Evolutionary conservation across 257 asterid species (phyloP), one percentile per base, ranked within the genome.

Genomic region (Gynochthodes officinalis): DNA sequence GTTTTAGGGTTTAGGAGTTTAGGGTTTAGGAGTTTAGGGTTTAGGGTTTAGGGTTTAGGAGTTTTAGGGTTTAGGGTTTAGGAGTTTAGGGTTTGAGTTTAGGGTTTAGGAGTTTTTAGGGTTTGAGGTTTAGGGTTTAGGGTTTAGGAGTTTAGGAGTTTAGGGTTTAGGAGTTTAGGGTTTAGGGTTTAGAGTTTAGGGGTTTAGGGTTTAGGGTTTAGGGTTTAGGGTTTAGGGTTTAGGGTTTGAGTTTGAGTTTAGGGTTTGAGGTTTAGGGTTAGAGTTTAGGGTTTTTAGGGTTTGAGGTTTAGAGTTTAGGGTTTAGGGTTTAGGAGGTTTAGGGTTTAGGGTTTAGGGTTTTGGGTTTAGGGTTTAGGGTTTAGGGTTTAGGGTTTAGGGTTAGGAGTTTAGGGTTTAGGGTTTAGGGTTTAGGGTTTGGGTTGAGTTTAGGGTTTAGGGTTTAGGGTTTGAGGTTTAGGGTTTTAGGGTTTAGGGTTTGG

Each of bases 341-440:
- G 75, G 75, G 33, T 37, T 71, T 23, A 39, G 75, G 75, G 33
- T 58, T 71, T 13, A 57, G 75, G 60, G 33, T 71, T 55, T 44
- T 13, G 75, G 75, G 67, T 55, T 54, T 71, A 55, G 67, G 76
- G 55, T 72, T 72, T n/a, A 30, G 70, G 76, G 55, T 61, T 72
- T 58, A 40, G 75, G 75, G 75, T 71, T 71, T 58, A 40, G 75
- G 75, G 75, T 71, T 71, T 58, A 43, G 75, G 75, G 75, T 58
- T 71, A 40, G 28, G 75, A 68, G 75, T 71, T 71, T 57, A 44
- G 75, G 75, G 50, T 71, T 71, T 33, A 27, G 75, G 75, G 50
- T 71, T 71, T n/a, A 18, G 75, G 75, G 30, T 71, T 71, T 2
- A 14, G 69, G 75, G 30, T 59, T 44, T 7, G 50, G 50, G 50